Evolutionary conservation across 768 basidiomycete genomes (phyloP).

Genomic region (Podaxis sp.): DNA sequence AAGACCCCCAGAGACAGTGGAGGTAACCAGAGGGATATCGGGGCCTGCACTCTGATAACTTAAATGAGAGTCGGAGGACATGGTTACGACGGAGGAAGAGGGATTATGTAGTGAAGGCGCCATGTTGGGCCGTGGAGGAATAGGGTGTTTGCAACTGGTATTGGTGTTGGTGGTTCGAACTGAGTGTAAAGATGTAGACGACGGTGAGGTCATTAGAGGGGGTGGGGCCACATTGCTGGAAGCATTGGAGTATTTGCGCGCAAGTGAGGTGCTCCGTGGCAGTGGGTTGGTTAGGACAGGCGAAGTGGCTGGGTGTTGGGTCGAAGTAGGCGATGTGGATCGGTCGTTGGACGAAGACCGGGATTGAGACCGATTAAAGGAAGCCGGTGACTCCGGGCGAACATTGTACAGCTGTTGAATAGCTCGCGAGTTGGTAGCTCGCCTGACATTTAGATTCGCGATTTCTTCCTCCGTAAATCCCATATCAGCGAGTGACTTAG

Average conservation of each 20-base stretch:
- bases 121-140: constrained; percentile 11
- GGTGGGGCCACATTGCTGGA: constrained; percentile 14
- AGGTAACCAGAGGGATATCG: neutral
- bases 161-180: constrained; percentile 18
- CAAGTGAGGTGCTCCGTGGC: constrained; percentile 37
- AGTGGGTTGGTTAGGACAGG: constrained; percentile 27
- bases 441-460: constrained; percentile 48
- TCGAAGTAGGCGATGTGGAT: neutral
- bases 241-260: constrained; percentile 31
- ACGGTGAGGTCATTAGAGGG: constrained; percentile 20
- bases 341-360: constrained; percentile 1
- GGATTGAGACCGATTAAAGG: neutral
- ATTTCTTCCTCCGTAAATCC: constrained; percentile 76
- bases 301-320: constrained; percentile 15
- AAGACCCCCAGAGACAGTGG: neutral
- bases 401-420: constrained; percentile 34
- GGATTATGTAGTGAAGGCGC: constrained; percentile 19
- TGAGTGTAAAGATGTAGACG: constrained; percentile 21
- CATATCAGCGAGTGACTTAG: constrained; percentile 54
- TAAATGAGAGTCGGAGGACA: constrained; percentile 23
- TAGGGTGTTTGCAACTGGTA: constrained; percentile 9
- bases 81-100: constrained; percentile 19
- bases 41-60: constrained; percentile 16
- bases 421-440: constrained; percentile 34
- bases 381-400: constrained; percentile 34